phyloP scores from a whole-genome alignment of 208 protist species.

The Porcisia hertigi region DNA sequence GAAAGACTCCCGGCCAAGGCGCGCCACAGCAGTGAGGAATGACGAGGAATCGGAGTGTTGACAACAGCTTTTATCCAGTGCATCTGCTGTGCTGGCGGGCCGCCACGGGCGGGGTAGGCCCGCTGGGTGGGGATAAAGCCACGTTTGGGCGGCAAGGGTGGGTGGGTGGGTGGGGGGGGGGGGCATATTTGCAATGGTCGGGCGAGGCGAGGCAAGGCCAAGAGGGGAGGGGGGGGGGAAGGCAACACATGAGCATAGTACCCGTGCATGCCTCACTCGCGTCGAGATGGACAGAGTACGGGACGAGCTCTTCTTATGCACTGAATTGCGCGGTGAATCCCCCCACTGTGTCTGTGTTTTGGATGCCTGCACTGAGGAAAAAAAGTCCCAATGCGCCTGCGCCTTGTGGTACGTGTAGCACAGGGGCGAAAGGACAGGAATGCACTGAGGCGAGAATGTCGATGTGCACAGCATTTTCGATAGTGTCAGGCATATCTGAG shows the following conservation, averaged over 20 bases:
- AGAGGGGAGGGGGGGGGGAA: no score
- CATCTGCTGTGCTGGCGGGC: background rate
- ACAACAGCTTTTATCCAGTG: background rate
- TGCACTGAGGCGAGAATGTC: background rate
- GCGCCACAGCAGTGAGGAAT: background rate
- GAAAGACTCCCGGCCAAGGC: background rate
- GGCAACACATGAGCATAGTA: no score
- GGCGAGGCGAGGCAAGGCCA: background rate
- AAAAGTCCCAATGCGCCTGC: no score
- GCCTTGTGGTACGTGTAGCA: background rate
- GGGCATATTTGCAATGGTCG: background rate
- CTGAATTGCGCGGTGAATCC: no score
- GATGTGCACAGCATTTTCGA: background rate
- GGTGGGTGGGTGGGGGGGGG: background rate
- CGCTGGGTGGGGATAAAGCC: background rate
- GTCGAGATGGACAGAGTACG: no score
- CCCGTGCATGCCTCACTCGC: no score
- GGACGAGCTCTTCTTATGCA: no score
- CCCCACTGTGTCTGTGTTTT: no score
- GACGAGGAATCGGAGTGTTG: background rate
- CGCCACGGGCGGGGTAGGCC: no score
- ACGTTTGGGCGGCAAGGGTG: background rate
- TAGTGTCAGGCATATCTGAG: background rate
- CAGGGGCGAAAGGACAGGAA: background rate
- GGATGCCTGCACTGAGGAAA: background rate